Evolutionary conservation across 202 grass and related monocot species (phyloP).

Genomic region (Schoenoplectus triqueter): DNA sequence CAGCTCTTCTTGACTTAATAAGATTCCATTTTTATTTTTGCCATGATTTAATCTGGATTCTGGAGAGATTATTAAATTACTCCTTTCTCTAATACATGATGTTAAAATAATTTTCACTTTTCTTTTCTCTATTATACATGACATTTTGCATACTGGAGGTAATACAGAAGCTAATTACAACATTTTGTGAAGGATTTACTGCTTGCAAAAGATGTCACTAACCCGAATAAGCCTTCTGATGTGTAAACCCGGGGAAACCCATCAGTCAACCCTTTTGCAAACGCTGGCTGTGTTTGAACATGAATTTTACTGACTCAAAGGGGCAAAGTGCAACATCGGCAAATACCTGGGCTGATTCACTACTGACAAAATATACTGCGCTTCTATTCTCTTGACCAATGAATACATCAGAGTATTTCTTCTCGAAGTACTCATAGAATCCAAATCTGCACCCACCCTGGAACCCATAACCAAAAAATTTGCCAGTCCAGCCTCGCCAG

Average conservation of each 20-base stretch:
- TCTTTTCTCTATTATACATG: background rate
- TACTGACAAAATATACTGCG: constrained; percentile 79
- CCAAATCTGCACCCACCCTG: constrained; percentile 92
- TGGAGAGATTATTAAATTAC: background rate
- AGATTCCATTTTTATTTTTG: background rate
- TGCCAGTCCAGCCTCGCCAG: constrained; percentile 88
- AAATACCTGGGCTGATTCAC: constrained; percentile 93
- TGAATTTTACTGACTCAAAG: constrained; percentile 95
- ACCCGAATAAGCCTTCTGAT: constrained; percentile 86
- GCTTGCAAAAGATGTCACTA: constrained; percentile 37
- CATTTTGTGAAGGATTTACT: background rate
- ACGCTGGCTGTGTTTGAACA: constrained; percentile 79
- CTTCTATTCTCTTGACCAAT: constrained; percentile 56
- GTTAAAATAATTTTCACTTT: background rate
- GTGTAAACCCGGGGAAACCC: constrained; percentile 90
- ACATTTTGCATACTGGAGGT: background rate
- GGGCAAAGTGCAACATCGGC: constrained; percentile 88
- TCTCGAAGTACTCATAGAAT: constrained; percentile 94
- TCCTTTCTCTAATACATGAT: background rate
- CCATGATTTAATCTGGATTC: no score
- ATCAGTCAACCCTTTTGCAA: constrained; percentile 87
- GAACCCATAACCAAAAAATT: constrained; percentile 82
- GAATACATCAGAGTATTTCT: constrained; percentile 75
- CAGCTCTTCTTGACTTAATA: background rate
- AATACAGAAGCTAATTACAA: background rate